Evolutionary conservation across 176 grass and related monocot species (phyloP).

Genomic region (Oropetium thomaeum): DNA sequence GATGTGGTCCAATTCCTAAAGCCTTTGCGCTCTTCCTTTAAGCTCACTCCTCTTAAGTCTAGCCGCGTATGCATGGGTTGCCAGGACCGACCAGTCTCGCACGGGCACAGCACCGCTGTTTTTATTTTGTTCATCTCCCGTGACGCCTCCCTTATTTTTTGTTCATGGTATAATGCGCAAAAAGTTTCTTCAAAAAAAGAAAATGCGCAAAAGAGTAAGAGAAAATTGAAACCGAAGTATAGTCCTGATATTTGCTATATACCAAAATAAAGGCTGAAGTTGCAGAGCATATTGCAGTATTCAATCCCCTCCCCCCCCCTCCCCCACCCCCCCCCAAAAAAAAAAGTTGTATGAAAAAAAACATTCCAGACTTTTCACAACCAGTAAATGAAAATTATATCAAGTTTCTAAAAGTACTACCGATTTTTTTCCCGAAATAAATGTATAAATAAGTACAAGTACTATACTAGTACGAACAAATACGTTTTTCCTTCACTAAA

Average conservation of each 20-base stretch:
- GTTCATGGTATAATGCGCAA: background rate
- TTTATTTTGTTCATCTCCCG: constrained; percentile 18
- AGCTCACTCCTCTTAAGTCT: constrained; percentile 34
- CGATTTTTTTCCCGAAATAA: background rate
- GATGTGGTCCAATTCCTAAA: constrained; percentile 19
- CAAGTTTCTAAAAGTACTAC: background rate
- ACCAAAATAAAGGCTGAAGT: background rate
- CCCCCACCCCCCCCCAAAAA: too few relatives aligned
- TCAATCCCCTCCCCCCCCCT: too few relatives aligned
- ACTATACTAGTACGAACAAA: too few relatives aligned
- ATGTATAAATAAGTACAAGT: background rate
- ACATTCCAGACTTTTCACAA: background rate
- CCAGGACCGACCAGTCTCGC: background rate
- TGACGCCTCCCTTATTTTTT: background rate
- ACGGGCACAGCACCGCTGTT: constrained; percentile 31
- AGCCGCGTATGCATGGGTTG: background rate
- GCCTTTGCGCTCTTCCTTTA: constrained; percentile 29
- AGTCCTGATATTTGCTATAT: background rate
- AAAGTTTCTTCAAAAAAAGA: too few relatives aligned
- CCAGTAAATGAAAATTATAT: background rate
- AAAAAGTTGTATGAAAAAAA: background rate
- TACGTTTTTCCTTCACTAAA: too few relatives aligned
- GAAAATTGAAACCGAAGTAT: too few relatives aligned
- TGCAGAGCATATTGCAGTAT: background rate
- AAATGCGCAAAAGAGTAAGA: too few relatives aligned